Percentiles rank a stretch among this genome's conserved stretches.
phyloP scores from a whole-genome alignment of 345 rosid genomes.

The Syzygium aromaticum region DNA sequence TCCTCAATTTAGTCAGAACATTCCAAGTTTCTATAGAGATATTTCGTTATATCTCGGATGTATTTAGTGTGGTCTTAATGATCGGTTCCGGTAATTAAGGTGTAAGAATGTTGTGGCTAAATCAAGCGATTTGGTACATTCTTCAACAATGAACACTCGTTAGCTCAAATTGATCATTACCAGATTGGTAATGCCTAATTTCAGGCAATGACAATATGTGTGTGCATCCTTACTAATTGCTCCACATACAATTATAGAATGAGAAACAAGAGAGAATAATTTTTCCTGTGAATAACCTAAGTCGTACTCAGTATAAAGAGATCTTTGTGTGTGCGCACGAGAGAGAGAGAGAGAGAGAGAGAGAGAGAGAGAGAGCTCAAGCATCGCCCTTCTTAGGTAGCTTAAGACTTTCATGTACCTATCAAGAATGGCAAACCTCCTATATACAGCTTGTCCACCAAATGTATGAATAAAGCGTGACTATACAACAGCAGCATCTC shows the following conservation, averaged over 20 bases:
- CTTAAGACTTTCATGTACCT: not conserved
- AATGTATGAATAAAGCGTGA: not conserved
- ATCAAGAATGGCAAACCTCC: not conserved
- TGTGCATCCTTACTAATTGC: not conserved
- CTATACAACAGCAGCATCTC: not conserved
- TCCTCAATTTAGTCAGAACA: not conserved
- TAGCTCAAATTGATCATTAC: not conserved
- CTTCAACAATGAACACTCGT: not conserved
- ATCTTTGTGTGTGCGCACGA: not conserved
- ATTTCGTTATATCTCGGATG: not conserved
- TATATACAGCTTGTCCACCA: not conserved
- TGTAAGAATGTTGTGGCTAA: not conserved
- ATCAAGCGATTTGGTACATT: not conserved
- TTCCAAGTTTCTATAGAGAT: not conserved
- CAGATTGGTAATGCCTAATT: not conserved
- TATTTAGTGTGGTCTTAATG: not conserved
- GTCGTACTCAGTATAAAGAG: too few relatives aligned
- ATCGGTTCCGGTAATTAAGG: not conserved
- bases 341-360: not conserved
- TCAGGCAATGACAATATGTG: not conserved
- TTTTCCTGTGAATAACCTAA: too few relatives aligned
- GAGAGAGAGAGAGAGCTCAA: not conserved
- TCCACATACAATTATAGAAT: not conserved
- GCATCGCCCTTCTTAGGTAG: not conserved
- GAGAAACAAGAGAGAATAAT: too few relatives aligned